phyloP scores from a whole-genome alignment of 208 protist genomes.

The Trypanosoma cruzi region DNA sequence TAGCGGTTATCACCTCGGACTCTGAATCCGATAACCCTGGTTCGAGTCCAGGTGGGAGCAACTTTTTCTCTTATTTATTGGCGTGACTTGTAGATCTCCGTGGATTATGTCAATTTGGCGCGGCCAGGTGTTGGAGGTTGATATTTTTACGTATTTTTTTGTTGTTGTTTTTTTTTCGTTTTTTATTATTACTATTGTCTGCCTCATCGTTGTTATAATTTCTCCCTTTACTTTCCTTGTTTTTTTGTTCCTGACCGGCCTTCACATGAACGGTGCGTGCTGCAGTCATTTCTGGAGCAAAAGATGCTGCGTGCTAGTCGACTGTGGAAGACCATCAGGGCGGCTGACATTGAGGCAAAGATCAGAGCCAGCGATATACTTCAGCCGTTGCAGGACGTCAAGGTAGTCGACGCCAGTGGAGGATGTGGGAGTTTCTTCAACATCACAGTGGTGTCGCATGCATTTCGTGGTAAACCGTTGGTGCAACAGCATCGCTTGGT shows the following conservation, averaged over 20 bases:
- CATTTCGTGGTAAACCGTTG: slow-evolving; percentile 72
- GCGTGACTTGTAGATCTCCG: too few species aligned
- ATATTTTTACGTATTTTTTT: neutral
- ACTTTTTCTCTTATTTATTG: slow-evolving; percentile 38
- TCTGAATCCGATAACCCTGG: slow-evolving; percentile 93
- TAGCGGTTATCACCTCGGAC: slow-evolving; percentile 94
- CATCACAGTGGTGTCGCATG: slow-evolving; percentile 71
- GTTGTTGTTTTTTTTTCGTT: too few species aligned
- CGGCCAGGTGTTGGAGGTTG: neutral
- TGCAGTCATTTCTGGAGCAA: neutral
- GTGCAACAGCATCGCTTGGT: slow-evolving; percentile 89
- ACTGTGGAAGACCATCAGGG: slow-evolving; percentile 32
- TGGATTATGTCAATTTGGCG: neutral
- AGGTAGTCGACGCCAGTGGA: slow-evolving; percentile 72
- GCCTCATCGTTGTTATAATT: too few species aligned
- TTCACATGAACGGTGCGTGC: neutral
- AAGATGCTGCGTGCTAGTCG: slow-evolving; percentile 27
- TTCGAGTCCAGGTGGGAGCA: slow-evolving; percentile 93
- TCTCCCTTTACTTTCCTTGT: neutral
- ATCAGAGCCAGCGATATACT: slow-evolving; percentile 49
- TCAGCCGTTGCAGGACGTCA: slow-evolving; percentile 51
- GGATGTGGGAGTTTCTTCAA: slow-evolving; percentile 90
- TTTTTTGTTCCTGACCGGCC: neutral
- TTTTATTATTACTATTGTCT: too few species aligned
- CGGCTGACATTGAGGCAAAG: slow-evolving; percentile 79